Conservation (phyloP, 176 grass and related monocot species). For the Carex littledalei region DNA sequence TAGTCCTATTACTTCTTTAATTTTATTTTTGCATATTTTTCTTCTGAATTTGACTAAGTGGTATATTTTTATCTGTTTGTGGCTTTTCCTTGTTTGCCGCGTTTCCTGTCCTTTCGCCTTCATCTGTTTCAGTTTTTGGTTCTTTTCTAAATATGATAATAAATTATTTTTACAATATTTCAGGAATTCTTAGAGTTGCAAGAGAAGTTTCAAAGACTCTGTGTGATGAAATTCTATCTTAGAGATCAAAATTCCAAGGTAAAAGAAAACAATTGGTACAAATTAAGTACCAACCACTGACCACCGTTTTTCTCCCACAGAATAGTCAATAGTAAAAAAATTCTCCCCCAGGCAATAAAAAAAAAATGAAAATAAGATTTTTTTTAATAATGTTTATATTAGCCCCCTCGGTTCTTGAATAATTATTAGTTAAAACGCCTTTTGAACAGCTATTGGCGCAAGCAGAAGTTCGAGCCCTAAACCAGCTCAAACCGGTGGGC, state of each 20-base stretch:
- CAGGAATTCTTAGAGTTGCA: conserved; percentile 3
- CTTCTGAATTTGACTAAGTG: neutral
- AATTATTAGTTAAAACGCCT: neutral
- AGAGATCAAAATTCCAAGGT: conserved; percentile 14
- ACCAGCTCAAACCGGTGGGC: neutral
- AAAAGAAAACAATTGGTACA: neutral
- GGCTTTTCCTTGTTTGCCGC: neutral
- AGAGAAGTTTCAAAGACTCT: neutral
- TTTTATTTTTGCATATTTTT: neutral
- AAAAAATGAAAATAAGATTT: neutral
- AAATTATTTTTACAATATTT: neutral
- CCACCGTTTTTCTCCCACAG: neutral
- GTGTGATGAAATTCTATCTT: neutral
- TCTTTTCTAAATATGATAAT: neutral
- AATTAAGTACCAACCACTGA: neutral
- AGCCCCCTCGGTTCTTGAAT: neutral
- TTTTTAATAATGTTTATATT: neutral
- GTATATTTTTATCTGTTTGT: neutral
- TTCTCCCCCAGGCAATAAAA: neutral
- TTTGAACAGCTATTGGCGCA: neutral
- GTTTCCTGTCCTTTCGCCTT: conserved; percentile 6
- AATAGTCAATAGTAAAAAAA: neutral
- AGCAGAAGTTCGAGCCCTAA: neutral
- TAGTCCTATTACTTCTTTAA: neutral
- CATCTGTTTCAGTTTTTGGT: neutral